Evolutionary conservation across 1,139 yeast species (phyloP), one percentile per base, ranked within the genome.

Genomic region (Debaryomyces subglobosus): DNA sequence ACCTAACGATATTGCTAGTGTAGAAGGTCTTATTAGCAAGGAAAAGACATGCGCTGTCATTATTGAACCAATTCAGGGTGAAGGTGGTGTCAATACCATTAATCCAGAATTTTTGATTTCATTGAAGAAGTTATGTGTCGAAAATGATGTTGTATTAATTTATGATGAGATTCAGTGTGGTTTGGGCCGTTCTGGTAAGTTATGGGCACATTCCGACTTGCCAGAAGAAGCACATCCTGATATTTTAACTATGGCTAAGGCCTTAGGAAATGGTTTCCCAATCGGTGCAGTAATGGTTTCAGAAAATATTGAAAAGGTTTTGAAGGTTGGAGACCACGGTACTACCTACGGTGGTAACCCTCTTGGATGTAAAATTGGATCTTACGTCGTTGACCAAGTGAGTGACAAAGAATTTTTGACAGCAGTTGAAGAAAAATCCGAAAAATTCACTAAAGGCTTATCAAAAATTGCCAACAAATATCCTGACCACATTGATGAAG

Each of bases 301-400:
- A 45, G 95, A 89, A 55, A 78, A 82, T 50, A 88, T 94, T 29
- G 96, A 90, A 63, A 67, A 74, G 12, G 82, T 77, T 1, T 74
- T 94, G 57, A 77, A 82, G 51, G 94, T 89, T 16, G 99, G 99
- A 48, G 99, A 94, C 64, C 99, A 94, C 65, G 99, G 99, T 45
- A 92, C 98, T 4, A 94, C 99, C 0, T 94, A 88, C 64, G 99
- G 99, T 53, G 99, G 99, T 46, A 94, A 94, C 66, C 98, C 99
- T 44, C 74, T 94, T 53, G 99, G 92, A 2, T 78, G 95, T 38
- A 82, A 92, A 53, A 81, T 94, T 47, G 97, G 94, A 5, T 75
- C 79, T 43, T 85, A 85, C 60, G 96, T 92, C 16, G 71, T 94
- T 30, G 84, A 79, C 45, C 80, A 83, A 56, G 77, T 94, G 43